Conservation (phyloP, 1,284 basidiomycete species). For the Cryptococcus floricola region DNA sequence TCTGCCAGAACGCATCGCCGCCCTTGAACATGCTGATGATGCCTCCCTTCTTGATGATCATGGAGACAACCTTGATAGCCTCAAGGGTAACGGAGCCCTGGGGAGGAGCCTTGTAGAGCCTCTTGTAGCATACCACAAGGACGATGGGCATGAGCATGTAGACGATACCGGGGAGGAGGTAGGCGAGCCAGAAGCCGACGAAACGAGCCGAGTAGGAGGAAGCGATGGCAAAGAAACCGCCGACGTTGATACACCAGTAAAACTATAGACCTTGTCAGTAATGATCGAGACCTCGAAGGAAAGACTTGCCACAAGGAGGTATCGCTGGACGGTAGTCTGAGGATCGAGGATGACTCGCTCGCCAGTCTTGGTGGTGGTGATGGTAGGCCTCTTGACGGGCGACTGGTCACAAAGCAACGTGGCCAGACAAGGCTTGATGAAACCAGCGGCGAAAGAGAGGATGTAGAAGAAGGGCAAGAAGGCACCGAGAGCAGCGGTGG, state of each 20-base stretch:
- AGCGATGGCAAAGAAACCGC: constrained; percentile 43
- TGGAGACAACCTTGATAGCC: constrained; percentile 34
- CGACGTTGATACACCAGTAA: constrained; percentile 45
- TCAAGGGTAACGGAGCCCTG: constrained; percentile 52
- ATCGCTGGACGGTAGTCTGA: constrained; percentile 37
- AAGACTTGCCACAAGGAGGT: constrained; percentile 33
- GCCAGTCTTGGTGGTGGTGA: constrained; percentile 35
- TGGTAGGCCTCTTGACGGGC: constrained; percentile 36
- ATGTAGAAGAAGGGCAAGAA: constrained; percentile 48
- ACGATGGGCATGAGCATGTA: constrained; percentile 51
- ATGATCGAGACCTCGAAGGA: background rate
- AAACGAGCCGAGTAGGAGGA: constrained; percentile 43
- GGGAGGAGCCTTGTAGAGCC: constrained; percentile 50
- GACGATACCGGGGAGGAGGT: constrained; percentile 52
- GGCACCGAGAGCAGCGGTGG: constrained; percentile 27
- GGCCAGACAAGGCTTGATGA: constrained; percentile 48
- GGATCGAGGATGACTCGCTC: constrained; percentile 49
- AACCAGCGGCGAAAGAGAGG: constrained; percentile 44
- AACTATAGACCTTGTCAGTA: constrained; percentile 9
- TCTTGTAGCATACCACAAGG: constrained; percentile 46
- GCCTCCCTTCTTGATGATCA: constrained; percentile 31
- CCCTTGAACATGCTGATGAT: constrained; percentile 26
- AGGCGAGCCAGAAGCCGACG: constrained; percentile 51
- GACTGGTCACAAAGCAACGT: constrained; percentile 49
- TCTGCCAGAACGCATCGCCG: constrained; percentile 49